Percentiles rank a stretch among this genome's conserved stretches.
Evolutionary conservation across 2,329 filamentous ascomycete genomes (phyloP).

Genomic region (Pseudogymnoascus sp.): DNA sequence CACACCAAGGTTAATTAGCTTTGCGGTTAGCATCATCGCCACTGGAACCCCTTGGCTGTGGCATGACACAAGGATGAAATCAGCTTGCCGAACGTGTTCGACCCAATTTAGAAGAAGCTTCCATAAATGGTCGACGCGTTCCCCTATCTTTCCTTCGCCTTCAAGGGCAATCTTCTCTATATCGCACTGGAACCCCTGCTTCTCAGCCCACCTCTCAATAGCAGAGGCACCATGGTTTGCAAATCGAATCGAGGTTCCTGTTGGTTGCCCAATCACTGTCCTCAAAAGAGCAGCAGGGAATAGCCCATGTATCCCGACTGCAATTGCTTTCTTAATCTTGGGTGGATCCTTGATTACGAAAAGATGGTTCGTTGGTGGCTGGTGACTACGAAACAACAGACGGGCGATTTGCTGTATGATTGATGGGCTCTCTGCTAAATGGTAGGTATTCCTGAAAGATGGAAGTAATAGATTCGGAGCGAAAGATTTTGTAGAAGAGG

Average conservation of each 20-base stretch:
- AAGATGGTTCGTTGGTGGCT: conserved; percentile 59
- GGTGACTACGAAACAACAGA: conserved; percentile 48
- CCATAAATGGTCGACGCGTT: conserved; percentile 88
- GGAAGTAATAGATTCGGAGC: conserved; percentile 60
- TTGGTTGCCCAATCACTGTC: conserved; percentile 89
- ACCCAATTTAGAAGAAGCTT: conserved; percentile 92
- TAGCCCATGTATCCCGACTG: conserved; percentile 89
- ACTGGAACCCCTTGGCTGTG: conserved; percentile 96
- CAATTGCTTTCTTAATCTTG: conserved; percentile 75
- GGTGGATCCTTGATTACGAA: conserved; percentile 60
- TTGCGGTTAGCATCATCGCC: conserved; percentile 82
- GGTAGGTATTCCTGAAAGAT: conserved; percentile 61
- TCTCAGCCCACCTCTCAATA: conserved; percentile 74
- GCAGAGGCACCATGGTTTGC: conserved; percentile 78
- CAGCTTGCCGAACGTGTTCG: conserved; percentile 76
- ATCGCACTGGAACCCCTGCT: conserved; percentile 63
- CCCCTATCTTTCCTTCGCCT: conserved; percentile 84
- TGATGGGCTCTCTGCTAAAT: conserved; percentile 57
- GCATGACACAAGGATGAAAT: conserved; percentile 85
- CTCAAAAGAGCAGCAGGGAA: conserved; percentile 83
- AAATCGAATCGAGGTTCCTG: conserved; percentile 89
- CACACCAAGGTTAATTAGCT: conserved; percentile 83
- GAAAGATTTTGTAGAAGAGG: conserved; percentile 24
- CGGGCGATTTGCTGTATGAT: conserved; percentile 59
- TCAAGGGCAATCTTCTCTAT: conserved; percentile 93